A percentile compares a stretch with the other conserved stretches of the same genome.
phyloP scores from a whole-genome alignment of 2,329 filamentous ascomycete genomes.

The Paecilomyces sp. region DNA sequence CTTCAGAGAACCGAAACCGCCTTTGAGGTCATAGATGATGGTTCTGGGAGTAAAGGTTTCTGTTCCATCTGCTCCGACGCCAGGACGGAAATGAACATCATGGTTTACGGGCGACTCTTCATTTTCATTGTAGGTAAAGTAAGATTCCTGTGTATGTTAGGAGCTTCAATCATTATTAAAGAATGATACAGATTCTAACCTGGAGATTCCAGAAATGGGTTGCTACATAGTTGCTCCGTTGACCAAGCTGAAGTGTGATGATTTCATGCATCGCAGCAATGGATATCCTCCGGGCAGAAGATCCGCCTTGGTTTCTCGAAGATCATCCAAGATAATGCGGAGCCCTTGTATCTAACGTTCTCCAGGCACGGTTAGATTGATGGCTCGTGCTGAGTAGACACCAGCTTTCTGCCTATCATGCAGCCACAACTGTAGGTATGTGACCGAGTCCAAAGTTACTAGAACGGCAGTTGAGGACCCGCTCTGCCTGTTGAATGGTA shows the following conservation, averaged over 20 bases:
- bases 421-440: not conserved
- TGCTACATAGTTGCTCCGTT: constrained; percentile 85
- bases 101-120: constrained; percentile 65
- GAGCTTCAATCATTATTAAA: constrained; percentile 3
- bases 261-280: constrained; percentile 74
- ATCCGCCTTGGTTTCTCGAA: not conserved
- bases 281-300: not conserved
- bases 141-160: constrained; percentile 65
- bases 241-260: constrained; percentile 85
- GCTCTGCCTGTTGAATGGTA: not conserved
- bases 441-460: not conserved
- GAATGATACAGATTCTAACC: constrained; percentile 40
- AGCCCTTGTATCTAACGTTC: not conserved
- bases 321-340: not conserved
- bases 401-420: not conserved
- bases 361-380: not conserved
- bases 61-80: constrained; percentile 70
- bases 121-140: constrained; percentile 78
- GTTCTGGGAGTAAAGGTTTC: constrained; percentile 92
- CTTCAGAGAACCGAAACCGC: constrained; percentile 79
- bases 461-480: not conserved
- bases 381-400: not conserved
- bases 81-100: constrained; percentile 81
- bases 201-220: constrained; percentile 98
- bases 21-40: constrained; percentile 91